These are phyloP conservation scores for Fusarium robinianum DNA, from an alignment of 2,329 filamentous ascomycete species.

Conservation along the genomic window DNA sequence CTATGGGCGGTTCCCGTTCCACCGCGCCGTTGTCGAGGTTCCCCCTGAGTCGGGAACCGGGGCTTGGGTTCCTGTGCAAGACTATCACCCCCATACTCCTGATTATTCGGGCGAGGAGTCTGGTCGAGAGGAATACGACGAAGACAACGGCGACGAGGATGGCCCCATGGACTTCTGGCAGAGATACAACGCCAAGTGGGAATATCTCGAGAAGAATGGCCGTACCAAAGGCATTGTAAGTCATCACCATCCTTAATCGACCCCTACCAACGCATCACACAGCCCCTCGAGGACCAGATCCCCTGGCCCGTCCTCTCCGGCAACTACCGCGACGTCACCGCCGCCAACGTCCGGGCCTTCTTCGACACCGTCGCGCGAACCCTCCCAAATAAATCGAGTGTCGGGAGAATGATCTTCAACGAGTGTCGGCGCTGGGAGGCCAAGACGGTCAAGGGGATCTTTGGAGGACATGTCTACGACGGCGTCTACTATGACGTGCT, in stretches of 20 bases:
- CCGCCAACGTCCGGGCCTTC: neutral
- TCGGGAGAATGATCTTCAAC: neutral
- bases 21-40: no score
- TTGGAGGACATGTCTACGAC: constrained; percentile 3
- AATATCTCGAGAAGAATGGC: neutral
- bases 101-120: neutral
- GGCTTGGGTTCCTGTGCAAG: no score
- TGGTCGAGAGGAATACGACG: neutral
- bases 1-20: no score
- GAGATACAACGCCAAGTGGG: constrained; percentile 6
- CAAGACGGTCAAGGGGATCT: neutral
- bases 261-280: neutral
- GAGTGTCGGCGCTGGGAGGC: constrained; percentile 5
- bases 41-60: no score
- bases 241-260: neutral
- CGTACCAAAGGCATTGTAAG: neutral
- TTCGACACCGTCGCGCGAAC: neutral
- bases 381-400: neutral
- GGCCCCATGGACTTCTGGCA: neutral
- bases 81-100: no score
- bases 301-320: constrained; percentile 8
- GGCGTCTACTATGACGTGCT: neutral
- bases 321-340: neutral
- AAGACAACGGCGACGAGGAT: neutral
- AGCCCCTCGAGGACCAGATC: constrained; percentile 8